A percentile compares a stretch with the other conserved stretches of the same genome.
These are phyloP conservation scores for Daedaleopsis sinensis DNA, from an alignment of 768 basidiomycete species.

Conservation along the genomic window DNA sequence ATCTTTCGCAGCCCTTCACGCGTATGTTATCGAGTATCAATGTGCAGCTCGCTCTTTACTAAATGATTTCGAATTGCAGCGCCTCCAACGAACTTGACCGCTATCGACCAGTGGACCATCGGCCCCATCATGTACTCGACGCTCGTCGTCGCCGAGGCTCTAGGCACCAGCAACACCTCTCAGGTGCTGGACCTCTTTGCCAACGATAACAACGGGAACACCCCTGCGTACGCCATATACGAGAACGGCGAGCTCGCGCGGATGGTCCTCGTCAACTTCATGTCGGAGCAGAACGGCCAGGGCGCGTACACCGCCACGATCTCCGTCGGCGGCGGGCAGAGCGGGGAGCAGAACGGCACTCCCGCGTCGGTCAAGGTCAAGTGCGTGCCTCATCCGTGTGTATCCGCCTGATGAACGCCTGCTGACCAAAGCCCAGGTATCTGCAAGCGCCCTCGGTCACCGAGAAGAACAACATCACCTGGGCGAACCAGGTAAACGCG, in stretches of 20 bases:
- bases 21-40: conserved; percentile 26
- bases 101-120: conserved; percentile 45
- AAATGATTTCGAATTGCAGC: conserved; percentile 28
- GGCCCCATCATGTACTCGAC: conserved; percentile 52
- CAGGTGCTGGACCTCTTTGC: conserved; percentile 46
- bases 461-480: conserved; percentile 48
- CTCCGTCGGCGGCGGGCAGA: conserved; percentile 32
- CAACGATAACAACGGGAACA: conserved; percentile 35
- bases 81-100: conserved; percentile 45
- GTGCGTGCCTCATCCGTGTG: conserved; percentile 33
- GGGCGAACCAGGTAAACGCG: conserved; percentile 50
- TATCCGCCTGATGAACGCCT: neutral
- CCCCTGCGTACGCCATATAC: conserved; percentile 52
- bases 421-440: conserved; percentile 24
- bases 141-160: conserved; percentile 47
- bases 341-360: conserved; percentile 23
- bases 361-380: conserved; percentile 37
- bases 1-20: conserved; percentile 45
- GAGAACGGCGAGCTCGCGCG: conserved; percentile 45
- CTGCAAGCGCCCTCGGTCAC: conserved; percentile 39
- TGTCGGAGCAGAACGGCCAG: conserved; percentile 43
- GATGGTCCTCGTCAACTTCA: conserved; percentile 53
- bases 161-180: conserved; percentile 44
- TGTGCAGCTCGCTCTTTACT: neutral
- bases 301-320: conserved; percentile 41